phyloP scores from a whole-genome alignment of 73 alveolate genomes.

The Blepharisma stoltei region DNA sequence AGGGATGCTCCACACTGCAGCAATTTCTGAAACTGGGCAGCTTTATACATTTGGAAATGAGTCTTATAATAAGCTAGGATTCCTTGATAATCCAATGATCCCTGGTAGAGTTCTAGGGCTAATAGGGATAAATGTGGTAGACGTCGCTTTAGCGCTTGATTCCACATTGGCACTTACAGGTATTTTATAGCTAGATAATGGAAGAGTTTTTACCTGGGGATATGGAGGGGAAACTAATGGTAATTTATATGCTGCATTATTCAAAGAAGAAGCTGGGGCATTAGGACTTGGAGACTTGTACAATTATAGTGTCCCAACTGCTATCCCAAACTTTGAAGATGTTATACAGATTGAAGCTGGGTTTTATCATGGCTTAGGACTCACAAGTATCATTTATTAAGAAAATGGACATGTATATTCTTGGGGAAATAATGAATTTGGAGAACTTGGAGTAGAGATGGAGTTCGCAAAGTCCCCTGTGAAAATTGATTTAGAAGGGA shows the following conservation, averaged over 20 bases:
- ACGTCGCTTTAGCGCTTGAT: constrained; percentile 8
- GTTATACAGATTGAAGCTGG: constrained; percentile 19
- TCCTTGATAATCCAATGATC: background rate
- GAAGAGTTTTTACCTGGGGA: constrained; percentile 20
- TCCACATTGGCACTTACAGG: background rate
- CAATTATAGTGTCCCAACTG: background rate
- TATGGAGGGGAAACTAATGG: constrained; percentile 6
- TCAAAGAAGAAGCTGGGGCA: background rate
- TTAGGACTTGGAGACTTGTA: background rate
- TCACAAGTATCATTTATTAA: background rate
- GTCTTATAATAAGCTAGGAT: background rate
- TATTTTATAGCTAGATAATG: background rate
- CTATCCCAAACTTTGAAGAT: background rate
- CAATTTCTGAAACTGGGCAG: background rate
- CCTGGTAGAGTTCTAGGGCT: background rate
- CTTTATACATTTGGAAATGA: background rate
- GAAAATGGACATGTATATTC: background rate
- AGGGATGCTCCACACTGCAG: background rate
- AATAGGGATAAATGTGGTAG: background rate
- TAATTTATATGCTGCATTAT: background rate
- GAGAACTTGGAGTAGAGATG: constrained; percentile 3
- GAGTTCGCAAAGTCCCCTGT: background rate
- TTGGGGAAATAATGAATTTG: constrained; percentile 6
- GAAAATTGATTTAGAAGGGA: background rate
- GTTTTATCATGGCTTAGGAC: background rate